Conservation (phyloP, 2,329 filamentous ascomycete species). For the Mariannaea elegans region DNA sequence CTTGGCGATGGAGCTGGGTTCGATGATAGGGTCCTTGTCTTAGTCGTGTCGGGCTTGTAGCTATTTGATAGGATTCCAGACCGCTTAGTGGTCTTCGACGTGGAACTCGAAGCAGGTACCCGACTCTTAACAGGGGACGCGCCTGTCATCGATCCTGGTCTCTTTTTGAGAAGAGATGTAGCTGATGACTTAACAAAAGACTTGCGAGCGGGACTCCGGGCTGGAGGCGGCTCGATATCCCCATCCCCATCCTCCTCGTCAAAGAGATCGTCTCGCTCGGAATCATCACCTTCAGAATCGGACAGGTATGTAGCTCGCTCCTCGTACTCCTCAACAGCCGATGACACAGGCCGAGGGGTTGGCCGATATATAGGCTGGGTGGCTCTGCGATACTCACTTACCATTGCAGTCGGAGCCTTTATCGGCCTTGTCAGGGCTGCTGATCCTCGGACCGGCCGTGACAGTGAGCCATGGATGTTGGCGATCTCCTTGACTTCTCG, state of each 20-base stretch:
- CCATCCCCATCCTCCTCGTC: conserved; percentile 36
- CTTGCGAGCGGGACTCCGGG: conserved; percentile 19
- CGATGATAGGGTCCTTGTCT: conserved; percentile 24
- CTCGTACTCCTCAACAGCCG: conserved; percentile 44
- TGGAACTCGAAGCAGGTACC: conserved; percentile 5
- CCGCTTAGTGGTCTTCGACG: conserved; percentile 23
- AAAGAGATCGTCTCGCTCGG: conserved; percentile 38
- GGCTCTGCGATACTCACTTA: conserved; percentile 60
- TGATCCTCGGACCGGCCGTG: conserved; percentile 44
- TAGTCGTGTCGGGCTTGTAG: conserved; percentile 32
- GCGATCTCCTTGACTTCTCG: conserved; percentile 65
- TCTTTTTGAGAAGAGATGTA: conserved; percentile 35
- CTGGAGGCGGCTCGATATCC: conserved; percentile 15
- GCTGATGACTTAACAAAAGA: conserved; percentile 17
- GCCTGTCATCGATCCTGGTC: conserved; percentile 15
- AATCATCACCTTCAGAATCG: conserved; percentile 47
- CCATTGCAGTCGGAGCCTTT: conserved; percentile 62
- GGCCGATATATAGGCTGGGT: conserved; percentile 47
- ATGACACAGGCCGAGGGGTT: conserved; percentile 31
- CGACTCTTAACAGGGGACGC: conserved; percentile 8
- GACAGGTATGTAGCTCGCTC: conserved; percentile 51
- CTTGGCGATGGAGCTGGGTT: conserved; percentile 18
- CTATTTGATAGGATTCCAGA: conserved; percentile 42
- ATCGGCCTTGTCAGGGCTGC: conserved; percentile 51
- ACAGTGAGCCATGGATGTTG: conserved; percentile 56